phyloP scores from a whole-genome alignment of 345 rosid genomes.

The Arabidopsis suecica region DNA sequence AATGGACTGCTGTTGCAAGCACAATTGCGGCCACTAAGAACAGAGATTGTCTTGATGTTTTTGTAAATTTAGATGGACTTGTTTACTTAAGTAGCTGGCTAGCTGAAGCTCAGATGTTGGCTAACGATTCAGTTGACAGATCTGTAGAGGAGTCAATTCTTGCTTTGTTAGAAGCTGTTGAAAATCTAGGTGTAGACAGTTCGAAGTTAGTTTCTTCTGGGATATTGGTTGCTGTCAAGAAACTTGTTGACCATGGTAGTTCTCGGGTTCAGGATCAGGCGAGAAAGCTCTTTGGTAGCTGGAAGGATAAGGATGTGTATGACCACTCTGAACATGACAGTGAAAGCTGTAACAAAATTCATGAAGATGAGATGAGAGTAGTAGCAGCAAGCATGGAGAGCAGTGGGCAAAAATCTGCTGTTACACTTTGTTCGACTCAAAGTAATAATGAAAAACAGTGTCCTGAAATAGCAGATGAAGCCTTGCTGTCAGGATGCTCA shows the following conservation, averaged over 20 bases:
- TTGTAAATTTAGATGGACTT: constrained; percentile 84
- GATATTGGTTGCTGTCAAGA: constrained; percentile 66
- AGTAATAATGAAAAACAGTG: constrained; percentile 47
- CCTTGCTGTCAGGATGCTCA: constrained; percentile 46
- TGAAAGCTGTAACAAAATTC: constrained; percentile 38
- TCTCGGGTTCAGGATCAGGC: constrained; percentile 74
- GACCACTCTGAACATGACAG: constrained; percentile 44
- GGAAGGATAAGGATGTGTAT: constrained; percentile 54
- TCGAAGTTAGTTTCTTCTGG: constrained; percentile 76
- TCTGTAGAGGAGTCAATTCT: constrained; percentile 74
- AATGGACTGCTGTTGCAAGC: constrained; percentile 90
- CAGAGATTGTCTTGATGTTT: constrained; percentile 89
- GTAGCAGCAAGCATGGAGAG: constrained; percentile 43
- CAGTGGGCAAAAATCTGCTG: constrained; percentile 46
- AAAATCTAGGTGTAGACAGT: constrained; percentile 69
- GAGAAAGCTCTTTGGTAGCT: constrained; percentile 61
- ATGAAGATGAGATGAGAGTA: constrained; percentile 41
- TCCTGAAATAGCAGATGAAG: constrained; percentile 46
- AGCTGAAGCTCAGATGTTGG: constrained; percentile 59
- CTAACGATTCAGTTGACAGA: constrained; percentile 54
- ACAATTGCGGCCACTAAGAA: constrained; percentile 79
- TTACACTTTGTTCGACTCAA: constrained; percentile 49
- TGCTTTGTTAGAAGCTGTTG: constrained; percentile 72
- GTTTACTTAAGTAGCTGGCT: constrained; percentile 77
- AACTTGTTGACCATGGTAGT: constrained; percentile 69